Conservation (phyloP, 805 yeast species). For the Blastobotrys chiropterorum region DNA sequence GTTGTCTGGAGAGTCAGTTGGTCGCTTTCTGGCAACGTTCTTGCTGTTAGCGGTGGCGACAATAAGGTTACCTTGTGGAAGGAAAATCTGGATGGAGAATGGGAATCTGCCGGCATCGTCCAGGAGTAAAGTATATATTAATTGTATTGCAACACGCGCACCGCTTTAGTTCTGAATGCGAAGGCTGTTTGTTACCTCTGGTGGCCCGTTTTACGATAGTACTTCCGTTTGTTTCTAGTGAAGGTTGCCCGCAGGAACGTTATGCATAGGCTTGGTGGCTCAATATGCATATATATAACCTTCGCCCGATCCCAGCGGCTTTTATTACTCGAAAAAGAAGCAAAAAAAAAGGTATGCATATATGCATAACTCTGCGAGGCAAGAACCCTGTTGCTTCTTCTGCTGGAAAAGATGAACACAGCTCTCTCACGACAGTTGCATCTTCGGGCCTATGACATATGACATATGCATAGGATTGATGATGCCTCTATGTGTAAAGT, state of each 20-base stretch:
- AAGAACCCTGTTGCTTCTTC: background rate
- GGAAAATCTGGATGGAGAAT: constrained; percentile 83
- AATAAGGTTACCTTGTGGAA: constrained; percentile 95
- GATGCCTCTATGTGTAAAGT: too few species aligned
- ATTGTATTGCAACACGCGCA: background rate
- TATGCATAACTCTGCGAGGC: background rate
- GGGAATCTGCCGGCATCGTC: constrained; percentile 98
- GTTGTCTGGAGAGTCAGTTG: constrained; percentile 98
- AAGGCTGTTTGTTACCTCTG: too few species aligned
- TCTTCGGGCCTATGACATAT: background rate
- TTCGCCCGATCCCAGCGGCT: too few species aligned
- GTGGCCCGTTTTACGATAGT: too few species aligned
- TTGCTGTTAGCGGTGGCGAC: constrained; percentile 95
- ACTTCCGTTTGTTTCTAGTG: too few species aligned
- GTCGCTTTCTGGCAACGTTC: constrained; percentile 92
- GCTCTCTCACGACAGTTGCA: background rate
- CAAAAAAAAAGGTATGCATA: background rate
- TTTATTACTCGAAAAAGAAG: background rate
- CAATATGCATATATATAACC: too few species aligned
- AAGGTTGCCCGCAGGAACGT: too few species aligned
- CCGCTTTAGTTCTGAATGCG: too few species aligned
- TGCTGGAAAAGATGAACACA: background rate
- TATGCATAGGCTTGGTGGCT: too few species aligned
- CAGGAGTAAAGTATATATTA: constrained; percentile 51
- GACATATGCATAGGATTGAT: too few species aligned